Conservation (phyloP, 225 moss, liverwort and hornwort genomes). For the Pseudisothecium myosuroides region DNA sequence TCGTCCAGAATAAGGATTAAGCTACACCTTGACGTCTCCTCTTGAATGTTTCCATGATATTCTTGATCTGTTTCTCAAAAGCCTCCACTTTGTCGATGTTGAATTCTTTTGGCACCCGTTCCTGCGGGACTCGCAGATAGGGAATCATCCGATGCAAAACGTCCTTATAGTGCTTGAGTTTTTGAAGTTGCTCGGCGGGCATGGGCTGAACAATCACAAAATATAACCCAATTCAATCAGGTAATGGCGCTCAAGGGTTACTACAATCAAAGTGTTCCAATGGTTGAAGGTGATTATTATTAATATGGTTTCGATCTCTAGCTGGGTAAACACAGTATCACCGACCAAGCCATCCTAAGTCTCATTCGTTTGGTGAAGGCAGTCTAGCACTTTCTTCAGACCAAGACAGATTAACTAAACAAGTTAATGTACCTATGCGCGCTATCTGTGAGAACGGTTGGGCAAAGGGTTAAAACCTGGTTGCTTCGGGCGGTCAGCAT, state of each 20-base stretch:
- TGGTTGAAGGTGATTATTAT: background rate
- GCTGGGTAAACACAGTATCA: background rate
- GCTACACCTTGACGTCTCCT: constrained; percentile 25
- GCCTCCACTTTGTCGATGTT: constrained; percentile 85
- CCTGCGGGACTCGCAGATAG: constrained; percentile 64
- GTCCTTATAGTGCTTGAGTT: constrained; percentile 91
- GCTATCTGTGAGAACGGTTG: background rate
- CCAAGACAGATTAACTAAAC: background rate
- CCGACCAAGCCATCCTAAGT: background rate
- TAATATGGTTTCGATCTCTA: background rate
- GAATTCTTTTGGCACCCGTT: constrained; percentile 74
- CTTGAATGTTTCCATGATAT: constrained; percentile 96
- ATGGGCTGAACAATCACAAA: constrained; percentile 43
- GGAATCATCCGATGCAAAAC: constrained; percentile 94
- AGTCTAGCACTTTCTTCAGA: background rate
- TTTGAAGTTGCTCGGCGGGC: constrained; percentile 90
- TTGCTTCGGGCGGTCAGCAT: constrained; percentile 36
- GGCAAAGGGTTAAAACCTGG: background rate
- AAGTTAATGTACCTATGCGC: background rate
- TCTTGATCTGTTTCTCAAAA: constrained; percentile 84
- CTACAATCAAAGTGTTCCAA: background rate
- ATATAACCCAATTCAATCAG: background rate
- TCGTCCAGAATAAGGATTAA: no score
- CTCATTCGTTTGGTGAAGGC: background rate
- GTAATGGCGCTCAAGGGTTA: no score